Base-by-base conservation (phyloP, 352 stramenopile species). In the Pythium oligandrum region DNA sequence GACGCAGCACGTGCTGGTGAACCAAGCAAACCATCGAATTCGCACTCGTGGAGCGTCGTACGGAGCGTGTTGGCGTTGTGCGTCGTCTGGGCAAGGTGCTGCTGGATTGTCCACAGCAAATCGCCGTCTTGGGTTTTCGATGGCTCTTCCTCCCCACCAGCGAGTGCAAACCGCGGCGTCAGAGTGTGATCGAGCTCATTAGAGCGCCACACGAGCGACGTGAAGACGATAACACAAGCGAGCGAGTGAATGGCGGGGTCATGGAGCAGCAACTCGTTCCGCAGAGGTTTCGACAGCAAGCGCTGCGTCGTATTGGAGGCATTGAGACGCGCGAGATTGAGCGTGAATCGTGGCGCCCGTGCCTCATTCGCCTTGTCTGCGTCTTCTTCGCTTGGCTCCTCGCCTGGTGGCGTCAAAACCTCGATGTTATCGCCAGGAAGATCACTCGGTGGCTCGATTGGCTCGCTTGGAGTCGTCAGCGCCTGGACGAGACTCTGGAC, bases 41-140 rank as follows among this genome's bases (percentile, higher is more conserved):
- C 53, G 11, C 8, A 37, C 12, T 34, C 44, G 10, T 58, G 53
- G 6, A 75, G 55, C 10, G 71, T 51, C 37, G 61, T 33, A 12
- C 67, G 53, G 4, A 71, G 40, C 6, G 51, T 56, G 35, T 56
- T 52, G 6, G 38, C 48, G 30, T 26, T 26, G 17, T 26, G 17
- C 17, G 17, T 26, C 17, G 17, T 26, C 17, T 26, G 17, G 17
- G 17, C 17, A 26, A 26, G 17, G 35, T 80, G 71, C 8, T 66
- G 64, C 42, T 88, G 77, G 0, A 88, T 44, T 1, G 37, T 66
- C 60, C 68, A 73, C 31, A 88, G 54, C 32, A 88, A 36, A 30
- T 84, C 72, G 2, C 60, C 58, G 32, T 59, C 49, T 2, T 43
- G 56, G 1, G 74, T 26, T 5, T 77, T 40, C 4, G 75, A 26